Evolutionary conservation across 2,329 filamentous ascomycete species (phyloP).

Genomic region (Ceratocystis destructans): DNA sequence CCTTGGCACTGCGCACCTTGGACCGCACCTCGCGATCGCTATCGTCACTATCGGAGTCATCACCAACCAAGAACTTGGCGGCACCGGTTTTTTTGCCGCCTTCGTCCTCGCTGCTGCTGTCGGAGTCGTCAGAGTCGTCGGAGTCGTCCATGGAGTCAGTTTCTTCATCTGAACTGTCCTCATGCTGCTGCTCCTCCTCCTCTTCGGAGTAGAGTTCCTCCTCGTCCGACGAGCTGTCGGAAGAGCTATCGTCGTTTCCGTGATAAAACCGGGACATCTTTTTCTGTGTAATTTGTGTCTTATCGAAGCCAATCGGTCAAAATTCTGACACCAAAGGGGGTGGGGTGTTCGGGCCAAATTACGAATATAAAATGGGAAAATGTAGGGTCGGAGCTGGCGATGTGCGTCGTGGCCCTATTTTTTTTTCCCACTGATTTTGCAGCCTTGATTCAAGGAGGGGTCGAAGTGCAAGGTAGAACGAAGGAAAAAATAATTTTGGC

Average conservation of each 20-base stretch:
- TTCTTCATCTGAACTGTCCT: constrained; percentile 35
- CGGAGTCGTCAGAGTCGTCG: constrained; percentile 36
- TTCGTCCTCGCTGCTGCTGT: constrained; percentile 48
- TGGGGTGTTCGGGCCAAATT: not conserved
- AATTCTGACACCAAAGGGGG: not conserved
- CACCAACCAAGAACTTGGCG: constrained; percentile 69
- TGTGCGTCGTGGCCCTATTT: constrained; percentile 17
- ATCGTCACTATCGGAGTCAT: constrained; percentile 62
- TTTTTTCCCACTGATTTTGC: constrained; percentile 17
- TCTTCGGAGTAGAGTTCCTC: constrained; percentile 81
- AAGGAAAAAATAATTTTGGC: constrained; percentile 19
- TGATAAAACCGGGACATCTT: constrained; percentile 94
- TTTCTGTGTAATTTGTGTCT: constrained; percentile 6
- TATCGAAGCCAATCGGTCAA: not conserved
- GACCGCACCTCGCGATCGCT: constrained; percentile 77
- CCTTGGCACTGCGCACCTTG: constrained; percentile 92
- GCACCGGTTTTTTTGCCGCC: constrained; percentile 57
- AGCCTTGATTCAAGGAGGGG: constrained; percentile 18
- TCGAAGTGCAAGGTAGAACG: constrained; percentile 16
- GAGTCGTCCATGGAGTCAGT: constrained; percentile 40
- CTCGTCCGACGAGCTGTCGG: constrained; percentile 90
- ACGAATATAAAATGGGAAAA: constrained; percentile 15
- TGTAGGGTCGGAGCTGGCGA: constrained; percentile 17
- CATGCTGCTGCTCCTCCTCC: constrained; percentile 44
- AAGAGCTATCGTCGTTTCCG: constrained; percentile 81